A percentile compares a stretch with the other conserved stretches of the same genome.
Evolutionary conservation across 2,329 filamentous ascomycete species (phyloP).

Genomic region (Tolypocladium ophioglossoides): DNA sequence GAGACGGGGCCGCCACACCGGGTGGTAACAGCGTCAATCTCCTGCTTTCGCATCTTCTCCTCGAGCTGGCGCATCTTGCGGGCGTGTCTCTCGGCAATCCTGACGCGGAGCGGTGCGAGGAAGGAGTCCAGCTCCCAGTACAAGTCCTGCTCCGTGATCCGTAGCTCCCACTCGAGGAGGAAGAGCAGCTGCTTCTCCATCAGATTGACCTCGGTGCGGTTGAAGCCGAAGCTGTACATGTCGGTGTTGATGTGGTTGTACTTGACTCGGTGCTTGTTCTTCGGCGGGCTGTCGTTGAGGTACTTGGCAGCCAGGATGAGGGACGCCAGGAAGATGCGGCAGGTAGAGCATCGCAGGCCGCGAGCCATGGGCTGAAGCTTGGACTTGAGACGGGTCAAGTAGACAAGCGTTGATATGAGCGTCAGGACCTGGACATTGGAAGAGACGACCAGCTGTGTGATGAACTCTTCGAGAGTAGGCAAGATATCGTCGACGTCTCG

Average conservation of each 20-base stretch:
- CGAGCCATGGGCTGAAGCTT: no score
- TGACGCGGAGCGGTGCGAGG: constrained; percentile 68
- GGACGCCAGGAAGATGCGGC: constrained; percentile 83
- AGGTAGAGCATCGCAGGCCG: no score
- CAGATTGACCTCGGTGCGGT: constrained; percentile 88
- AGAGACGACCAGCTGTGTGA: no score
- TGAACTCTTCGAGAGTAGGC: no score
- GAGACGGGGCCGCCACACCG: constrained; percentile 35
- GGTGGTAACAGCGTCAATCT: constrained; percentile 21
- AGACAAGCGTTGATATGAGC: no score
- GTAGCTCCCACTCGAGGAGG: constrained; percentile 87
- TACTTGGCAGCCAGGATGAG: constrained; percentile 90
- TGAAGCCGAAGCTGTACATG: constrained; percentile 71
- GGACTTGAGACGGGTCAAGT: no score
- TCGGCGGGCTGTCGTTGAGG: constrained; percentile 94
- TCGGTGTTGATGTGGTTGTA: constrained; percentile 72
- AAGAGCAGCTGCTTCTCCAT: constrained; percentile 99
- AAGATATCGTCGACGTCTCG: no score
- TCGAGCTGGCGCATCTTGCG: constrained; percentile 39
- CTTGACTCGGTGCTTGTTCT: constrained; percentile 99
- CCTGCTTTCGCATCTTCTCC: constrained; percentile 30
- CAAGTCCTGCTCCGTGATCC: constrained; percentile 75
- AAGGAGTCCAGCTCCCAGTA: constrained; percentile 81
- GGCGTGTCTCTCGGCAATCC: constrained; percentile 39
- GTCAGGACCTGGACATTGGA: no score